Percentiles rank a stretch among this genome's conserved stretches.
Evolutionary conservation across 768 basidiomycete genomes (phyloP).

Genomic region (Xerocomellus dryophilus): DNA sequence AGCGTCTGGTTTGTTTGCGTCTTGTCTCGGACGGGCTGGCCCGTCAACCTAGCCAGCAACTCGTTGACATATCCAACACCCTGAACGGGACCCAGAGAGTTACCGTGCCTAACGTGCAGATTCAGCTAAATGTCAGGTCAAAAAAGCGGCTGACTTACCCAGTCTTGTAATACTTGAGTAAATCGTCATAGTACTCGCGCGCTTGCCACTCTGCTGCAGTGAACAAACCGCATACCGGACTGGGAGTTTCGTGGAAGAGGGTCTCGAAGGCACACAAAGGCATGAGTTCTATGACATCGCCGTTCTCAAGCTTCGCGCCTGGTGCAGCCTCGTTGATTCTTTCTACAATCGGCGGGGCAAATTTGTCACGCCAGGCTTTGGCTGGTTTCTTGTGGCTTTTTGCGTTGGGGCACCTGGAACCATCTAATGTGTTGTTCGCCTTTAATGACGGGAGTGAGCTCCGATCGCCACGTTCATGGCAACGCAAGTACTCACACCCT

Average conservation of each 20-base stretch:
- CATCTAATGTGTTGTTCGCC: constrained; percentile 68
- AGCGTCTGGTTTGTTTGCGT: constrained; percentile 80
- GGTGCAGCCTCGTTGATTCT: constrained; percentile 61
- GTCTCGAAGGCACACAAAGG: constrained; percentile 80
- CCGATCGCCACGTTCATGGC: not conserved
- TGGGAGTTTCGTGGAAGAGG: constrained; percentile 46
- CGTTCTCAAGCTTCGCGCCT: constrained; percentile 53
- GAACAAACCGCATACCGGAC: constrained; percentile 77
- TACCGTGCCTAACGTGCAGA: constrained; percentile 53
- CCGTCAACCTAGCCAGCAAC: constrained; percentile 77
- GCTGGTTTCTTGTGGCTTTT: constrained; percentile 44
- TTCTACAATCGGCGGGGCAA: constrained; percentile 51
- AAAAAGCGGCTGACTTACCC: constrained; percentile 44
- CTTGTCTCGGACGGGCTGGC: constrained; percentile 56
- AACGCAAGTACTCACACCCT: constrained; percentile 38
- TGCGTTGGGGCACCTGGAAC: constrained; percentile 60
- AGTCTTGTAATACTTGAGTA: constrained; percentile 76
- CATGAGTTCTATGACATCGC: constrained; percentile 60
- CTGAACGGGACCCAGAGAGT: constrained; percentile 66
- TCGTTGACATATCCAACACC: constrained; percentile 89
- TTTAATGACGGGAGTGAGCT: constrained; percentile 19
- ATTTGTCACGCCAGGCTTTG: constrained; percentile 53
- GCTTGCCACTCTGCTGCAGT: constrained; percentile 55
- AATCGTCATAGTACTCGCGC: constrained; percentile 68
- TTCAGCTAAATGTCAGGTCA: not conserved